A percentile compares a stretch with the other conserved stretches of the same genome.
Evolutionary conservation across 148 eudicot genomes (phyloP).

Genomic region (Vaccinium myrtillus): DNA sequence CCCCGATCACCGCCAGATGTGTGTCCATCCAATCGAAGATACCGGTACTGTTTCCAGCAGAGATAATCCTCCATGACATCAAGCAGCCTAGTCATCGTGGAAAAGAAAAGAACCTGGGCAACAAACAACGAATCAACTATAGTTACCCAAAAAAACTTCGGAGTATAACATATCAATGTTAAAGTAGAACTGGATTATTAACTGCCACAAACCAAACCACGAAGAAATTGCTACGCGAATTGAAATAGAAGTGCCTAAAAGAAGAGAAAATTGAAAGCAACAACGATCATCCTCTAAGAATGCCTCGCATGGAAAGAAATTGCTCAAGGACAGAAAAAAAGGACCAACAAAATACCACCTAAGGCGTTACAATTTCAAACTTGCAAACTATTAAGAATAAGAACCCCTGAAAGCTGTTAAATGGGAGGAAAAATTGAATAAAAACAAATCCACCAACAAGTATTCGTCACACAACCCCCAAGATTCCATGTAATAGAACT

Average conservation of each 20-base stretch:
- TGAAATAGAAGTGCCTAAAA: neutral
- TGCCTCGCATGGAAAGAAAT: neutral
- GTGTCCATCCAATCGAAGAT: slow-evolving; percentile 96
- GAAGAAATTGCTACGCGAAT: neutral
- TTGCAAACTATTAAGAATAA: neutral
- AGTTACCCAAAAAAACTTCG: neutral
- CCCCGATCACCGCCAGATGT: slow-evolving; percentile 97
- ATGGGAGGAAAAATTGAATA: neutral
- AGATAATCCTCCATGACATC: slow-evolving; percentile 99
- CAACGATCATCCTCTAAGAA: neutral
- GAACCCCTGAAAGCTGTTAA: neutral
- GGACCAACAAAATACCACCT: neutral
- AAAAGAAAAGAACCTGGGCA: slow-evolving; percentile 86
- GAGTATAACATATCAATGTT: neutral
- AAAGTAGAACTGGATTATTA: neutral
- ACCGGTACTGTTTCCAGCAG: slow-evolving; percentile 82
- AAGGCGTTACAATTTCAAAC: neutral
- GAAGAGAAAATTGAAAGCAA: slow-evolving; percentile 4
- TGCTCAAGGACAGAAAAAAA: neutral
- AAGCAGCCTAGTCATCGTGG: slow-evolving; percentile 98
- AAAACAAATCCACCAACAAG: neutral
- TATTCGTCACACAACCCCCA: neutral
- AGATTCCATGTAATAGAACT: neutral
- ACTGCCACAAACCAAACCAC: neutral
- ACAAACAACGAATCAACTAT: neutral